Base-by-base conservation (phyloP, 495 filamentous ascomycete species). In the Xanthoparmelia taractica region DNA sequence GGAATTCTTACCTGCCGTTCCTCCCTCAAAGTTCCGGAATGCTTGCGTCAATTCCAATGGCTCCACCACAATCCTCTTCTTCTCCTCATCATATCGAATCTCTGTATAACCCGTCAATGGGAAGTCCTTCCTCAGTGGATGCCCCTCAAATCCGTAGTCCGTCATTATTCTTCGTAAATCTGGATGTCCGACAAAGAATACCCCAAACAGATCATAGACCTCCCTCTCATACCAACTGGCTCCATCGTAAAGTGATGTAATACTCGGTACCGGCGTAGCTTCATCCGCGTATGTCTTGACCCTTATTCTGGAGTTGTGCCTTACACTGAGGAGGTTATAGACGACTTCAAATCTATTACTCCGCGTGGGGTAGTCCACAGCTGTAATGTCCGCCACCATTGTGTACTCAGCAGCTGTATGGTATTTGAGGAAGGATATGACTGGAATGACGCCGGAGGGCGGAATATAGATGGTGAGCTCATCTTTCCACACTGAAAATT, bases 251-350 rank as follows among this genome's bases (percentile, higher is more conserved):
- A 99, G 79, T 63, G 78, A 74, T 50, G 85, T 90, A 66, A 96
- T 84, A 75, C 88, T 92, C 56, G 95, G 94, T 2, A 99, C 91
- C 8, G 93, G 92, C n/a, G 86, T 87, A 17, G 90, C 89, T 80
- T 99, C 95, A 73, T 97, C 92, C 68, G 92, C 92, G 74, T 99
- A 99, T 57, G 95, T 97, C 86, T 99, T 99, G 68, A 99, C 90
- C 55, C 95, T 86, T 74, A 99, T 95, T 52, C 95, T 88, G 23
- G 90, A 88, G 75, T 99, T 99, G 79, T 96, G 90, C 65, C 94
- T 88, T 60, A 97, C 86, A 68, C 90, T 96, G 65, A 99, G 86
- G 63, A 97, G 67, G 78, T 99, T 97, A 83, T 99, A 99, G 61
- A 99, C 92, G 61, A 99, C 82, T 80, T 99, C 95, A 75, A 99